Percentiles rank a stretch among this genome's conserved stretches.
These are phyloP conservation scores for Solanum sejunctum DNA, from an alignment of 257 asterid species.

Conservation along the genomic window DNA sequence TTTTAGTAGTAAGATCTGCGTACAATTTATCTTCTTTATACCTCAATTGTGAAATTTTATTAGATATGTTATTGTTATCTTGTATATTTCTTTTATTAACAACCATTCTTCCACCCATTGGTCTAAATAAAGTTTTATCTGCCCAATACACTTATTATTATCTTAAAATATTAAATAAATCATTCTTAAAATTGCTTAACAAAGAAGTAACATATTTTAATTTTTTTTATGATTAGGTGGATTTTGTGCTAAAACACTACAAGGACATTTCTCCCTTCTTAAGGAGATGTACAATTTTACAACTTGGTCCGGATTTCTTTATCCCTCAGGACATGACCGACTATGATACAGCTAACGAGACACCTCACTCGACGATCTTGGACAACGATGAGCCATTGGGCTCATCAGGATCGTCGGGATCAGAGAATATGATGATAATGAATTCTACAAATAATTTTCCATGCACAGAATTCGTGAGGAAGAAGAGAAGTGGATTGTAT, in stretches of 20 bases:
- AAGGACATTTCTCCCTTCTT: slow-evolving; percentile 62
- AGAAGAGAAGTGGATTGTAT: slow-evolving; percentile 70
- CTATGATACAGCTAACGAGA: slow-evolving; percentile 60
- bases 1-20: too few species aligned
- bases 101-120: neutral
- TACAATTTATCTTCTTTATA: too few species aligned
- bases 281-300: slow-evolving; percentile 61
- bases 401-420: slow-evolving; percentile 36
- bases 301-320: slow-evolving; percentile 82
- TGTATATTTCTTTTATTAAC: neutral
- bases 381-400: slow-evolving; percentile 45
- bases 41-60: too few species aligned
- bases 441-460: slow-evolving; percentile 20
- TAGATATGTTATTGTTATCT: too few species aligned
- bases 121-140: neutral
- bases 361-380: slow-evolving; percentile 50
- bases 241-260: slow-evolving; percentile 59
- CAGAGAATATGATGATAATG: slow-evolving; percentile 43
- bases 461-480: slow-evolving; percentile 61
- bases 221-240: slow-evolving; percentile 35
- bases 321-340: slow-evolving; percentile 76
- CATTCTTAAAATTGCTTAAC: neutral
- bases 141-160: neutral
- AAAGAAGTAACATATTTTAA: neutral
- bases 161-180: neutral